Conservation (phyloP, 768 basidiomycete species). For the Dentipellis fragilis region DNA sequence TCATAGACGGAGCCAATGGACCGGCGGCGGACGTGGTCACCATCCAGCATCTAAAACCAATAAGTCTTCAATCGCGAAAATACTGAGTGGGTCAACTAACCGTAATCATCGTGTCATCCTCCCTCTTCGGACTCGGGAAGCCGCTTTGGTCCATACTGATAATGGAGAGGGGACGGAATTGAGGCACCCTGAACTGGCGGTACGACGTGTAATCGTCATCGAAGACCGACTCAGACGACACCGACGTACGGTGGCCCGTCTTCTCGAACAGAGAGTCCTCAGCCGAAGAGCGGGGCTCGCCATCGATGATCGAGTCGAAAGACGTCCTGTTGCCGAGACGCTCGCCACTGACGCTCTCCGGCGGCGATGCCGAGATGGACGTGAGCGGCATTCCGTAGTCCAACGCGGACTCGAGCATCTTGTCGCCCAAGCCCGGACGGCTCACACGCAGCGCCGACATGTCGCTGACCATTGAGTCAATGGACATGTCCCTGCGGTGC, state of each 20-base stretch:
- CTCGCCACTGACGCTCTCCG: slow-evolving; percentile 28
- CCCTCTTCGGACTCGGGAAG: slow-evolving; percentile 40
- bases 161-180: slow-evolving; percentile 58
- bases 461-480: slow-evolving; percentile 60
- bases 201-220: slow-evolving; percentile 27
- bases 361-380: slow-evolving; percentile 59
- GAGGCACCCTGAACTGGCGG: slow-evolving; percentile 11
- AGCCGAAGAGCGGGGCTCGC: slow-evolving; percentile 22
- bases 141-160: slow-evolving; percentile 34
- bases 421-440: slow-evolving; percentile 73
- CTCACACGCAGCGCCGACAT: slow-evolving; percentile 46
- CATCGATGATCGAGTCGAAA: slow-evolving; percentile 62
- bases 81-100: slow-evolving; percentile 28
- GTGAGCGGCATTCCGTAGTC: slow-evolving; percentile 46
- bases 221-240: slow-evolving; percentile 55
- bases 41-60: slow-evolving; percentile 59
- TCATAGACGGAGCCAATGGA: slow-evolving; percentile 60
- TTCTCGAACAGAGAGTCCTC: slow-evolving; percentile 37
- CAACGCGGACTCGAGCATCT: slow-evolving; percentile 66
- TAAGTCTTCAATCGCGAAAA: not conserved
- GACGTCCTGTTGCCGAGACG: slow-evolving; percentile 28
- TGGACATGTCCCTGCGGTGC: slow-evolving; percentile 38
- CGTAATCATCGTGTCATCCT: slow-evolving; percentile 78
- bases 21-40: slow-evolving; percentile 59
- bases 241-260: slow-evolving; percentile 40